Conservation (phyloP, 2,329 filamentous ascomycete species). For the Pleurostoma richardsiae region DNA sequence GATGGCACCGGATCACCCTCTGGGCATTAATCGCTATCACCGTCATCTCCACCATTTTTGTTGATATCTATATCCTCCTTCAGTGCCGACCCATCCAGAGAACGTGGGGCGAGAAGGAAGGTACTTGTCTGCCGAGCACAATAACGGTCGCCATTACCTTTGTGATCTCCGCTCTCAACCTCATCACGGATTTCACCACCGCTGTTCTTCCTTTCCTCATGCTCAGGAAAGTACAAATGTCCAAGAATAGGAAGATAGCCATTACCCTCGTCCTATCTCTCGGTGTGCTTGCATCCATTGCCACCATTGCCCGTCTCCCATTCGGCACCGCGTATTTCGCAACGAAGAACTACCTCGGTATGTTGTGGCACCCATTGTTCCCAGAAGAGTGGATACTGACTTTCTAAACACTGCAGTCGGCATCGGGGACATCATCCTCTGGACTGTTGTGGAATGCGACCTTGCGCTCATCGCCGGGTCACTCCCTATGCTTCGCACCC, state of each 20-base stretch:
- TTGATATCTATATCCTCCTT: constrained; percentile 5
- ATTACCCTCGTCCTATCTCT: constrained; percentile 6
- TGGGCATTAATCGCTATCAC: constrained; percentile 8
- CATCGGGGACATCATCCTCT: constrained; percentile 7
- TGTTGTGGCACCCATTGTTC: not conserved
- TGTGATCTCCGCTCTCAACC: constrained; percentile 9
- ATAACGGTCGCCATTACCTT: constrained; percentile 9
- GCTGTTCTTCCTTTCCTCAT: constrained; percentile 6
- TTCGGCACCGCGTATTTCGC: not conserved
- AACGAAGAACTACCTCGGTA: not conserved
- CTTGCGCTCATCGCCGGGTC: constrained; percentile 9
- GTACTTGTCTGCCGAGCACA: constrained; percentile 1
- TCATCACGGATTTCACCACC: constrained; percentile 3
- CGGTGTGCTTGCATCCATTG: constrained; percentile 6
- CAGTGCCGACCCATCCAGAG: constrained; percentile 9
- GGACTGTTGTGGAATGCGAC: constrained; percentile 9
- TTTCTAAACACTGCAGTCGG: not conserved
- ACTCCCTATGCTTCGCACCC: constrained; percentile 7
- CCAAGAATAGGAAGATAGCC: constrained; percentile 2
- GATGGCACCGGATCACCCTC: constrained; percentile 5
- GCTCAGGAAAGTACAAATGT: constrained; percentile 6
- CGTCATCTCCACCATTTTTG: constrained; percentile 4
- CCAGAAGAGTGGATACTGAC: not conserved
- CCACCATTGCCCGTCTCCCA: constrained; percentile 6
- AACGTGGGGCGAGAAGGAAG: constrained; percentile 7